Evolutionary conservation across 805 yeast genomes (phyloP).

Genomic region (Hanseniaspora nectarophila): DNA sequence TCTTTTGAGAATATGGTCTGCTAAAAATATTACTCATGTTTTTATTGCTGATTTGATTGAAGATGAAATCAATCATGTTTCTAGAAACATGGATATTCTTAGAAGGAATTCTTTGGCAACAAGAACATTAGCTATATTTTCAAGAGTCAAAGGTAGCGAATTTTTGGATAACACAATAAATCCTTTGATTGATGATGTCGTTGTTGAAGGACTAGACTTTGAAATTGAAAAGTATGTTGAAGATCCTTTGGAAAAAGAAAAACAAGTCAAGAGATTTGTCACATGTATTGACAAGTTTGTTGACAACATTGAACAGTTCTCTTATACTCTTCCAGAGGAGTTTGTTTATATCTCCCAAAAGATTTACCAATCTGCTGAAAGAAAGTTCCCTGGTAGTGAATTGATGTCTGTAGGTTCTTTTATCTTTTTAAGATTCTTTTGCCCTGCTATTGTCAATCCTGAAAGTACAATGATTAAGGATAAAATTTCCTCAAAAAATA

Average conservation of each 20-base stretch:
- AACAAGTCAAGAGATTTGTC: slow-evolving; percentile 39
- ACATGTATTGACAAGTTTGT: slow-evolving; percentile 46
- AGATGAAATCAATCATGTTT: slow-evolving; percentile 50
- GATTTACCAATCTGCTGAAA: slow-evolving; percentile 44
- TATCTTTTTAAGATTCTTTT: slow-evolving; percentile 63
- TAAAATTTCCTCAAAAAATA: slow-evolving; percentile 30
- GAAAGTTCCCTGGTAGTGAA: slow-evolving; percentile 56
- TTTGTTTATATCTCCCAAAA: slow-evolving; percentile 59
- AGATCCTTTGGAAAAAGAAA: slow-evolving; percentile 31
- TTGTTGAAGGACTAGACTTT: slow-evolving; percentile 40
- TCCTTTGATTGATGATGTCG: slow-evolving; percentile 46
- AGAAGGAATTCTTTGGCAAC: slow-evolving; percentile 78
- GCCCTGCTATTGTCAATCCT: slow-evolving; percentile 87
- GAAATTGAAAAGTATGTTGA: slow-evolving; percentile 48
- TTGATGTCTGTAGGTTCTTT: slow-evolving; percentile 74
- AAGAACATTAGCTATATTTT: slow-evolving; percentile 57
- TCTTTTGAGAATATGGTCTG: no score
- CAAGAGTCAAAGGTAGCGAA: slow-evolving; percentile 51
- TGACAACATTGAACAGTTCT: slow-evolving; percentile 45
- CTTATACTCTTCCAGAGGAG: slow-evolving; percentile 53
- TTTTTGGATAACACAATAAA: slow-evolving; percentile 44
- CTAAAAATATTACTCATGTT: slow-evolving; percentile 33
- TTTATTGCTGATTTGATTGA: slow-evolving; percentile 45
- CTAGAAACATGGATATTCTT: slow-evolving; percentile 58
- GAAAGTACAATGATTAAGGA: slow-evolving; percentile 35